These are phyloP conservation scores for Termitomyces sp. DNA, from an alignment of 768 basidiomycete genomes.

Conservation along the genomic window DNA sequence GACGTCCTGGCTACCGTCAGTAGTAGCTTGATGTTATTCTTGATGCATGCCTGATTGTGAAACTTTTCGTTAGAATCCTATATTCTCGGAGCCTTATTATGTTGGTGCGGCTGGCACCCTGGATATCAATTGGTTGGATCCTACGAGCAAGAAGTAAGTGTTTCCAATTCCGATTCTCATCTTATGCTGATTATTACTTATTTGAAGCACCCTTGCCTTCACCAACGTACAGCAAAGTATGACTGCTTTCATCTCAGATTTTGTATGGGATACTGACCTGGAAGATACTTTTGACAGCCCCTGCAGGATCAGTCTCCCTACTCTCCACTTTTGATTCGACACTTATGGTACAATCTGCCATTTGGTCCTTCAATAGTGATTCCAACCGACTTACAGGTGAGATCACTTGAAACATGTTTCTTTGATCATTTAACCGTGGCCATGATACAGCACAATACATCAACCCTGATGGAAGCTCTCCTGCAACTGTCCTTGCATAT, in stretches of 20 bases:
- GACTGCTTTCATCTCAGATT: neutral
- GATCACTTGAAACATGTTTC: constrained; percentile 6
- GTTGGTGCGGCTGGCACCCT: constrained; percentile 33
- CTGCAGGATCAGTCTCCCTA: constrained; percentile 29
- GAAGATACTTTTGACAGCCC: constrained; percentile 23
- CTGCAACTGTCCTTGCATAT: constrained; percentile 37
- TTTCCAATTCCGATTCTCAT: neutral
- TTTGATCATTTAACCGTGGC: neutral
- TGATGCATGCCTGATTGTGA: neutral
- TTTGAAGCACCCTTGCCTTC: constrained; percentile 30
- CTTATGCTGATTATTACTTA: neutral
- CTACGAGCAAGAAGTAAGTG: constrained; percentile 20
- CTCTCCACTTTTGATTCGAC: constrained; percentile 15
- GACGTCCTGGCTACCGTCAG: constrained; percentile 37
- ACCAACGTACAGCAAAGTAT: constrained; percentile 35
- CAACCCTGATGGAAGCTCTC: constrained; percentile 39
- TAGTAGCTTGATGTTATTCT: constrained; percentile 5
- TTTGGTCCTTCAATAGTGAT: constrained; percentile 39
- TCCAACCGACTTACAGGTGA: constrained; percentile 40
- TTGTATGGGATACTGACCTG: neutral
- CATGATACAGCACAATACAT: constrained; percentile 39
- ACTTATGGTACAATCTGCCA: constrained; percentile 37
- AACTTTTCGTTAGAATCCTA: constrained; percentile 31
- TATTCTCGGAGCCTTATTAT: constrained; percentile 34
- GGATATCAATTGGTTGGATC: constrained; percentile 7